These are phyloP conservation scores for Beta corolliflora DNA, from an alignment of 179 eudicot genomes.

Conservation along the genomic window DNA sequence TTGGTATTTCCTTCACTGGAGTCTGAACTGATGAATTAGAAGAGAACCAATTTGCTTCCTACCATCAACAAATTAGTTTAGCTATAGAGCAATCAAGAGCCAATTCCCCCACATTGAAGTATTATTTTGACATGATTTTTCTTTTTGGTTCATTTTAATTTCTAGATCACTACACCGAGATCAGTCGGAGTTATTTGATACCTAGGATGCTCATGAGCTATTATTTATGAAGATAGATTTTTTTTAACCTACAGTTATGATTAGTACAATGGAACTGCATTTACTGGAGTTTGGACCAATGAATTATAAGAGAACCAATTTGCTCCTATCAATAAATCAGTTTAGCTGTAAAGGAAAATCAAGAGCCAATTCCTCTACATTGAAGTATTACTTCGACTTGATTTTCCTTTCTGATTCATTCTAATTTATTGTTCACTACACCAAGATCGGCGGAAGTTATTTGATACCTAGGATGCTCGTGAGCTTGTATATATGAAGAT, in stretches of 20 bases:
- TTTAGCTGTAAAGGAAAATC: background rate
- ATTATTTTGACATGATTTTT: background rate
- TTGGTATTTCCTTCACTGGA: background rate
- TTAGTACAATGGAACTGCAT: constrained; percentile 10
- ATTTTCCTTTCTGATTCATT: background rate
- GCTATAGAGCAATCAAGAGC: constrained; percentile 3
- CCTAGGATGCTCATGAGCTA: background rate
- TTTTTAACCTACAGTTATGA: constrained; percentile 38
- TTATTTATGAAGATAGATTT: background rate
- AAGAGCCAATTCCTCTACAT: background rate
- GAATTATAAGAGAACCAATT: background rate
- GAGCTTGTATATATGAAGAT: background rate
- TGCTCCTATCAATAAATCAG: background rate
- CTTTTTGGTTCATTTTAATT: too few relatives aligned
- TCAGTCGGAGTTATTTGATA: background rate
- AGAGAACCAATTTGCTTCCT: background rate
- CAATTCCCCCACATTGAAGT: background rate
- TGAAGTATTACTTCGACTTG: background rate
- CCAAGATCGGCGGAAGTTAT: background rate
- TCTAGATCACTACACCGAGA: background rate
- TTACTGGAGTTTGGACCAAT: background rate
- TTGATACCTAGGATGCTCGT: background rate
- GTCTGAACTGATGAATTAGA: background rate
- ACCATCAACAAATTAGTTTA: background rate
- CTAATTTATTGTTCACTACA: too few relatives aligned